Evolutionary conservation across 331 rosid species (phyloP).

Genomic region (Malus hybrid): DNA sequence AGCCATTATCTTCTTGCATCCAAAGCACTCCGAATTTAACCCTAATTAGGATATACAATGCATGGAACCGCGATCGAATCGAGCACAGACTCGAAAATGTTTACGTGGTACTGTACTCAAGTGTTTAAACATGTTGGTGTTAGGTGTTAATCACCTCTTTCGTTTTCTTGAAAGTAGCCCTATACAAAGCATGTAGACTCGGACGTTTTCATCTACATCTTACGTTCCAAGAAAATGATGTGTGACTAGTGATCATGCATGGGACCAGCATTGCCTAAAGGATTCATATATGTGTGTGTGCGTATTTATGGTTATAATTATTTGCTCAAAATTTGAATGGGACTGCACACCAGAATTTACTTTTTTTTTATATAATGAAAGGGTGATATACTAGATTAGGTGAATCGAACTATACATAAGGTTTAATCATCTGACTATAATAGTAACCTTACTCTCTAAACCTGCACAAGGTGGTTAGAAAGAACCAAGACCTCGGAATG

Average conservation of each 20-base stretch:
- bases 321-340: constrained; percentile 22
- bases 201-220: constrained; percentile 12
- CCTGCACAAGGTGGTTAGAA: too few species aligned
- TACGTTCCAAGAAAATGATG: constrained; percentile 20
- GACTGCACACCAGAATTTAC: constrained; percentile 18
- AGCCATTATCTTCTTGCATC: neutral
- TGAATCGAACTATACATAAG: too few species aligned
- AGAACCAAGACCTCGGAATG: too few species aligned
- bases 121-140: neutral
- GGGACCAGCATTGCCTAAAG: constrained; percentile 16
- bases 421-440: too few species aligned
- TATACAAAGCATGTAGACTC: neutral
- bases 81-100: neutral
- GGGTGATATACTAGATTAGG: too few species aligned
- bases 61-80: too few species aligned
- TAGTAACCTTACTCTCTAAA: too few species aligned
- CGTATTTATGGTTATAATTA: constrained; percentile 19
- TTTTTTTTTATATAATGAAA: neutral
- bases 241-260: neutral
- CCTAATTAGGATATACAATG: too few species aligned
- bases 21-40: neutral
- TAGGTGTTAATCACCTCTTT: neutral
- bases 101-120: neutral
- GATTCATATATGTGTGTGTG: neutral
- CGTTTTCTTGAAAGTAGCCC: constrained; percentile 16